Base-by-base conservation (phyloP, 2,329 filamentous ascomycete genomes). In the Trichophyton simii region DNA sequence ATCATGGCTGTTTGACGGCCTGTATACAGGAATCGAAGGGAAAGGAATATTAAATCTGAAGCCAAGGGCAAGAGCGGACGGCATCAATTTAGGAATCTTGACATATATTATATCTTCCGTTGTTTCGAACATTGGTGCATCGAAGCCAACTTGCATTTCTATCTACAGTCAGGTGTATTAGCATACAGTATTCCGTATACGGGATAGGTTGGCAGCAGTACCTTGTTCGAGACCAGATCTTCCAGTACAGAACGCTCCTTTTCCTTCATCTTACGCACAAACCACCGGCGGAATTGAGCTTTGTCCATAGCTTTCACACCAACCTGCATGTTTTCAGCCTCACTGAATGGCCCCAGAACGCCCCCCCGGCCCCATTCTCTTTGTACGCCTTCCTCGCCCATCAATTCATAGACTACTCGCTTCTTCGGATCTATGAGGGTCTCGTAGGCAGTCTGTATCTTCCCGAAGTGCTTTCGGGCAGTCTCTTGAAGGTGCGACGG, bases 261-360 rank as follows among this genome's bases (percentile, higher is more conserved):
- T 34, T 65, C 70, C 65, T 73, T 74, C 74, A 78, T 76, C 2
- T 63, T 68, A 41, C 68, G 71, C 63, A 76, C 63, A 59, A 76
- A 76, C 74, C 74, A 77, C 20, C 62, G 64, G 34, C 73, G 70
- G 65, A 77, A 77, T 64, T 77, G 71, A 50, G 69, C 66, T n/a
- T 70, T 67, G 38, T 68, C 67, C 72, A 73, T 73, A 1, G 73
- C 66, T 65, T 69, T 72, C 7, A 75, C 69, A 1, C 75, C 75
- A 4, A 77, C 64, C 20, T 74, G 64, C 63, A 66, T 66, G 25
- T 59, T 63, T 60, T 70, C 66, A 15, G 67, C 71, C 60, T 70
- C 70, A 28, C 71, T 72, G 13, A 70, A 75, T 73, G 11, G 64
- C 60, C 13, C 74, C 75, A 4, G 62, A 61, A 34, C 52, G 50